Evolutionary conservation across 139 green algal species (phyloP), one percentile per base, ranked within the genome.

Genomic region (Asterochloris sp.): DNA sequence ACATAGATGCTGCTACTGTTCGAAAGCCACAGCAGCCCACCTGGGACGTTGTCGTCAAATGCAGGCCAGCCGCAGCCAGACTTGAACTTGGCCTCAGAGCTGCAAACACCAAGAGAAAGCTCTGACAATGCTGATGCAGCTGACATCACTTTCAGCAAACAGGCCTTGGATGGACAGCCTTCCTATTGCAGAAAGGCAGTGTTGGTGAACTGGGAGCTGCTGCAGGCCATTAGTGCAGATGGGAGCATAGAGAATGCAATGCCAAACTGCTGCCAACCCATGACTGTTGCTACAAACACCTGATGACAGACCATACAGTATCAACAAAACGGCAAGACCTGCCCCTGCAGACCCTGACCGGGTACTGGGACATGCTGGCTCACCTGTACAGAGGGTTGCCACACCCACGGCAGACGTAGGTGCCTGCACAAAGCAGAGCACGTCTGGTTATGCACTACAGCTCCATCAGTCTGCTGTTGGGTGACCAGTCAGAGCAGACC

Each of bases 61-160:
- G 96, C 96, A 10, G 96, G 96, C 96, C 96, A 99, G 24, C 96
- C 96, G 82, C 96, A 99, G 17, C 96, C 96, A 69, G 78, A 92
- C 83, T 98, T 90, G 84, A 99, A 99, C 86, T 99, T 99, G 29
- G 88, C 93, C 24, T 97, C 87, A 0, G 92, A 95, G 81, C 88
- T 96, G 86, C 89, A 88, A 0, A 28, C 13, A 24, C 12, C 27
- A 64, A 26, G 62, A 23, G 15, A 64, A 79, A 60, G n/a, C 21
- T 73, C 21, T 69, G 76, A 1, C 14, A n/a, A 4, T 66, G 74
- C 28, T 24, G 15, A 24, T 69, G 74, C 28, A 26, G n/a, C n/a
- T 13, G 47, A n/a, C 76, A 80, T 16, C 76, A n/a, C 38, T 54
- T 54, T 54, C 38, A 54, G 11, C 26, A 62, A 78, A 14, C 47